Evolutionary conservation across 2,329 filamentous ascomycete species (phyloP), one percentile per base, ranked within the genome.

Genomic region (Aureobasidium mangrovei): DNA sequence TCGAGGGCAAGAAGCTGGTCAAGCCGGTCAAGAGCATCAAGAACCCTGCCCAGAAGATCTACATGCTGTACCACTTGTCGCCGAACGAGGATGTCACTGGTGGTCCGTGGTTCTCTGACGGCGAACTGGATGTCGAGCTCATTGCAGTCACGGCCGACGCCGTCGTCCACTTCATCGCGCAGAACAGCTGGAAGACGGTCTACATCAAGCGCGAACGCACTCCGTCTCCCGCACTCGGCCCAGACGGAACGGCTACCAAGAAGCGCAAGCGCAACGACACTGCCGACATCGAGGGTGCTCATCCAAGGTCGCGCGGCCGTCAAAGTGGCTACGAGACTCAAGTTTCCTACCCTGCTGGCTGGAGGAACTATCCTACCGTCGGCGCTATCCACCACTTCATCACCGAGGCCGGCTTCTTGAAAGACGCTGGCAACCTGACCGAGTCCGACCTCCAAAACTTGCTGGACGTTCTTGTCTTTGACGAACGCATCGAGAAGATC

Each of bases 21-120:
- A 86, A 87, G 64, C 83, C 84, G 56, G 90, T 97, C 72, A 93
- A 91, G 72, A 93, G 86, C 69, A 90, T 95, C 70, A 90, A 95
- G 72, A 85, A 87, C 65, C 88, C 89, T 29, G 87, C 85, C 61
- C 86, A 93, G 67, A 95, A 95, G 72, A 95, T 95, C 80, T 98
- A 93, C 77, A 95, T 98, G 78, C 84, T 95, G 65, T 82, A 85
- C 53, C 84, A 85, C 59, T 80, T 98, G 57, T 82, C 83, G 8
- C 91, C 93, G 0, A 88, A 85, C 53, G 91, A 96, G 58, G 86
- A 93, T 58, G 88, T 94, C 44, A 95, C 90, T 0, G 93, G 93
- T 45, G 93, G 93, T 1, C 86, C 89, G 7, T 98, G 91, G 88
- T 96, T 93, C 69, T 91, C 88, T 6, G 90, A 95, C 59, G 88